Evolutionary conservation across 441 rosid species (phyloP).

Genomic region (Adansonia madagascariensis): DNA sequence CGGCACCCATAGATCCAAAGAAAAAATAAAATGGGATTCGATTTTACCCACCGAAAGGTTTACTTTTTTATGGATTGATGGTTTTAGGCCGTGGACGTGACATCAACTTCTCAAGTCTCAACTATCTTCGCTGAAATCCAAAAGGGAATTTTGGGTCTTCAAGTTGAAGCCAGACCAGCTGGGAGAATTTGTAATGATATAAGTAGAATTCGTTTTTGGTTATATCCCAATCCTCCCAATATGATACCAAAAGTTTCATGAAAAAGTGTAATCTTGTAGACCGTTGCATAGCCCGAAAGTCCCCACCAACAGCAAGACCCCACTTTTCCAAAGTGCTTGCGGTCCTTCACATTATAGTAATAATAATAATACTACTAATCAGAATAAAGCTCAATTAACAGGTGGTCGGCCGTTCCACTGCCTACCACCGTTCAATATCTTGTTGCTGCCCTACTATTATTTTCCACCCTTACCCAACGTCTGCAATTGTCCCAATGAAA

Average conservation of each 20-base stretch:
- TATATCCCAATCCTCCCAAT: not conserved
- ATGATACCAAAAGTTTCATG: slow-evolving; percentile 15
- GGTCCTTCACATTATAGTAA: slow-evolving; percentile 20
- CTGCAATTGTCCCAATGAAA: not conserved
- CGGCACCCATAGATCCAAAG: not conserved
- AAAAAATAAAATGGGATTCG: not conserved
- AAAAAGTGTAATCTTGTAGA: not conserved
- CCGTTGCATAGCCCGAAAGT: no score
- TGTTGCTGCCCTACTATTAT: not conserved
- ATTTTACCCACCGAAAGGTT: not conserved
- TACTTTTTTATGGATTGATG: not conserved
- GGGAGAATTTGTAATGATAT: no score
- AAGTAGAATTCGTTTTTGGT: not conserved
- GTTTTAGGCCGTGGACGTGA: not conserved
- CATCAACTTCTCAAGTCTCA: not conserved
- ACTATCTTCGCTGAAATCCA: not conserved
- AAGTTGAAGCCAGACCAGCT: not conserved
- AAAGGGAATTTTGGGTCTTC: slow-evolving; percentile 8
- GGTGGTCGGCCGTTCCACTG: slow-evolving; percentile 39
- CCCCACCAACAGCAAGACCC: no score
- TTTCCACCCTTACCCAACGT: not conserved
- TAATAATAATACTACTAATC: not conserved
- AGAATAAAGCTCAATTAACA: slow-evolving; percentile 34
- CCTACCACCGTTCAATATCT: not conserved
- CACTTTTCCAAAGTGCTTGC: slow-evolving; percentile 30